Evolutionary conservation across 2,329 filamentous ascomycete genomes (phyloP).

Genomic region (Chaetothyriales sp.): DNA sequence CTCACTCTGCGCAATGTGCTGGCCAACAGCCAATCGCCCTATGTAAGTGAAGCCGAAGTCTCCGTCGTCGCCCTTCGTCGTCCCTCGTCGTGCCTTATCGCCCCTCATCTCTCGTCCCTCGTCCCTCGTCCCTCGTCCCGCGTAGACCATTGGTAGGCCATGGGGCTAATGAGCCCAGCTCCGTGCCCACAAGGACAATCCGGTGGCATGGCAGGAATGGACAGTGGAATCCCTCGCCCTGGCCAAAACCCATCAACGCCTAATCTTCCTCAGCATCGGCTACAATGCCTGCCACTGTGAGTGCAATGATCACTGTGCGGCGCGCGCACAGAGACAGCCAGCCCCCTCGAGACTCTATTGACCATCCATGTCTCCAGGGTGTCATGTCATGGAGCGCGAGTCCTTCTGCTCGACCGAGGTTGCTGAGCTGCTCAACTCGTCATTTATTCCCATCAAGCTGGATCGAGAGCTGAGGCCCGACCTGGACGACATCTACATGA

Average conservation of each 20-base stretch:
- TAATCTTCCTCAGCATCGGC: constrained; percentile 87
- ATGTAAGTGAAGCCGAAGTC: constrained; percentile 33
- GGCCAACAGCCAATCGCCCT: constrained; percentile 42
- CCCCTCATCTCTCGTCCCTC: no score
- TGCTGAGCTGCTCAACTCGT: constrained; percentile 65
- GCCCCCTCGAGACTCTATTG: background rate
- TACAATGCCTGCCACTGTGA: constrained; percentile 91
- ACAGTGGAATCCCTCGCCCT: constrained; percentile 59
- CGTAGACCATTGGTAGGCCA: no score
- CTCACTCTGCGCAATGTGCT: constrained; percentile 12
- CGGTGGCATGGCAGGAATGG: constrained; percentile 84
- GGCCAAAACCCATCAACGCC: constrained; percentile 66
- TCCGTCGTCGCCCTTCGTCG: background rate
- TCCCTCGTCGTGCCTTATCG: no score
- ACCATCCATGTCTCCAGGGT: constrained; percentile 38
- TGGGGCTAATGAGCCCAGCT: constrained; percentile 35
- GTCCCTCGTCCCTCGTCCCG: no score
- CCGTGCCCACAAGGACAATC: constrained; percentile 60
- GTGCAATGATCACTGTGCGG: no score
- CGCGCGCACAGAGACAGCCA: background rate
- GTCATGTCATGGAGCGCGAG: constrained; percentile 83
- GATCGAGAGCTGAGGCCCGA: constrained; percentile 90
- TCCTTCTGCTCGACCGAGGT: constrained; percentile 74
- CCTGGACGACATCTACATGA: constrained; percentile 94
- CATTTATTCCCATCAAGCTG: constrained; percentile 81